Evolutionary conservation across 768 basidiomycete species (phyloP).

Genomic region (Pulveroboletus sp.): DNA sequence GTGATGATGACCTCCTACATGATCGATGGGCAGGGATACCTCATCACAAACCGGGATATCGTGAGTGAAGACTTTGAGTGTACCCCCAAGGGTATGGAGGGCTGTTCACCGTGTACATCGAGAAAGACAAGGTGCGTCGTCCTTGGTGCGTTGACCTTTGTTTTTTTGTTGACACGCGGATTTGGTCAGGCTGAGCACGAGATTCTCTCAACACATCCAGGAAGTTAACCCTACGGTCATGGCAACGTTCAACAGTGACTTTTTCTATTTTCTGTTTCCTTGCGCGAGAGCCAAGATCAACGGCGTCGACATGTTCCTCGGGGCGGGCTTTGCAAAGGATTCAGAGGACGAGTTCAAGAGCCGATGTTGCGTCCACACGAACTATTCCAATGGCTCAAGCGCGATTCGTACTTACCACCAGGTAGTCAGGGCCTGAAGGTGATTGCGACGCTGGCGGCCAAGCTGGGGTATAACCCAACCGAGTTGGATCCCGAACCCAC

Average conservation of each 20-base stretch:
- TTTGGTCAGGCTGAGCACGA: constrained; percentile 57
- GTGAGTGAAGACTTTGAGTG: constrained; percentile 98
- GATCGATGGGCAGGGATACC: constrained; percentile 95
- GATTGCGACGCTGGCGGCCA: constrained; percentile 91
- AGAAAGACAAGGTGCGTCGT: constrained; percentile 74
- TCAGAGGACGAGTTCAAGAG: constrained; percentile 94
- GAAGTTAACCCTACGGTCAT: constrained; percentile 95
- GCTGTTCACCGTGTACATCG: constrained; percentile 93
- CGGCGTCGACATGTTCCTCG: constrained; percentile 94
- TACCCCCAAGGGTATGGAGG: constrained; percentile 98
- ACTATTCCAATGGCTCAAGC: constrained; percentile 99
- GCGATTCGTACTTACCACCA: constrained; percentile 97
- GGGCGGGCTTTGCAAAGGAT: constrained; percentile 90
- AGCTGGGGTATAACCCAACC: constrained; percentile 94
- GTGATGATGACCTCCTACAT: constrained; percentile 99
- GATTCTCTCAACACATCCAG: constrained; percentile 93
- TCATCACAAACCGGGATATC: constrained; percentile 97
- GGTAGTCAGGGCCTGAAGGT: constrained; percentile 98
- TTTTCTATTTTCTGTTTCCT: constrained; percentile 98
- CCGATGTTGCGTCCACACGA: constrained; percentile 92
- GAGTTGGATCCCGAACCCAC: constrained; percentile 98
- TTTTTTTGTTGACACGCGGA: background rate
- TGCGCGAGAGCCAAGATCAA: constrained; percentile 79
- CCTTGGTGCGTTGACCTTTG: background rate
- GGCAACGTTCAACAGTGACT: constrained; percentile 98